A percentile compares a stretch with the other conserved stretches of the same genome.
Evolutionary conservation across 2,329 filamentous ascomycete species (phyloP).

Genomic region (Diplodia sapinea): DNA sequence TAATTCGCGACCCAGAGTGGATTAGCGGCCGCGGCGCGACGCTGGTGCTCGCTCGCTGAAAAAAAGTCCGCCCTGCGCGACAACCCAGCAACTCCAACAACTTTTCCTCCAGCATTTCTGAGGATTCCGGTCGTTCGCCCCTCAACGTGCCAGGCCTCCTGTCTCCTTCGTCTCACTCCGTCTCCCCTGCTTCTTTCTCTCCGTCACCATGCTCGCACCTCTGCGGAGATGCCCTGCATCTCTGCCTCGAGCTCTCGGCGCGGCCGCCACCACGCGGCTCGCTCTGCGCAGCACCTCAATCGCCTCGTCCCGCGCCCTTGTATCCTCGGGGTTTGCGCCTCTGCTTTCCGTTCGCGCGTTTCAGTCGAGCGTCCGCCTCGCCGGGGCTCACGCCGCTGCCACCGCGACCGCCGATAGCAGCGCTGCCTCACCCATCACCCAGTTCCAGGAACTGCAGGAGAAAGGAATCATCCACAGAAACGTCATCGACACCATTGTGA

Average conservation of each 20-base stretch:
- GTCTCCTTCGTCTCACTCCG: not conserved
- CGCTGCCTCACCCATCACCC: slow-evolving; percentile 41
- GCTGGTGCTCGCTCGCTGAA: slow-evolving; percentile 11
- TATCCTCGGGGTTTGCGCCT: not conserved
- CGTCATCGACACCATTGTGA: slow-evolving; percentile 71
- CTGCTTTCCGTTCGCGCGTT: slow-evolving; percentile 17
- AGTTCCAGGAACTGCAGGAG: slow-evolving; percentile 53
- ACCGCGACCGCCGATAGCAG: slow-evolving; percentile 32
- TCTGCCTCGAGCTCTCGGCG: slow-evolving; percentile 40
- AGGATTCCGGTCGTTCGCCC: slow-evolving; percentile 2
- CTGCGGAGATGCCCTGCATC: slow-evolving; percentile 50
- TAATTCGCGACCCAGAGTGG: not conserved
- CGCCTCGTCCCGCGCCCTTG: not conserved
- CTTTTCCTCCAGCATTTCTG: slow-evolving; percentile 30
- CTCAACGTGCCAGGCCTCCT: not conserved
- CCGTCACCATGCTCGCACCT: slow-evolving; percentile 48
- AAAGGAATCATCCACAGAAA: slow-evolving; percentile 63
- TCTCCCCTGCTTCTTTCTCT: not conserved
- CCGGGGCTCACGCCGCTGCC: slow-evolving; percentile 32
- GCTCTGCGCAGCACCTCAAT: slow-evolving; percentile 17
- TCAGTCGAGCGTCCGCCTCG: slow-evolving; percentile 16
- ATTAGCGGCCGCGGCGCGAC: slow-evolving; percentile 12
- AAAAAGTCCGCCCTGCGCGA: slow-evolving; percentile 18
- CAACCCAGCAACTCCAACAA: slow-evolving; percentile 10
- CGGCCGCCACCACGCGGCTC: slow-evolving; percentile 28